A percentile compares a stretch with the other conserved stretches of the same genome.
Evolutionary conservation across 225 moss, liverwort and hornwort species (phyloP).

Genomic region (Physcomitrellopsis africana): DNA sequence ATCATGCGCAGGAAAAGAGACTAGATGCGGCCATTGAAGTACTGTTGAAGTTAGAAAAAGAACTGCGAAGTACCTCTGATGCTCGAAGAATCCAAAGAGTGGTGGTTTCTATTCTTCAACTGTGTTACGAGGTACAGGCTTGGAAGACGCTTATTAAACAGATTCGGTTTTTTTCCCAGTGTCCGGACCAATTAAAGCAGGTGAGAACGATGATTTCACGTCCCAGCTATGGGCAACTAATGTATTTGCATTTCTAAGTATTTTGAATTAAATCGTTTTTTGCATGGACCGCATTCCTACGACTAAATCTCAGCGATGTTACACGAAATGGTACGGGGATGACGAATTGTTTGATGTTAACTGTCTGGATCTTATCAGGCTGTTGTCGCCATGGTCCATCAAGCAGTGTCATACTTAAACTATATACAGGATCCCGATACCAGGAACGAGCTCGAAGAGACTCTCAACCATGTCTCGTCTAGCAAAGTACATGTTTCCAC

Average conservation of each 20-base stretch:
- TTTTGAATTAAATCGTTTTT: neutral
- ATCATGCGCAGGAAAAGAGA: slow-evolving; percentile 42
- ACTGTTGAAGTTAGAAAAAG: slow-evolving; percentile 43
- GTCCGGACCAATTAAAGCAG: slow-evolving; percentile 40
- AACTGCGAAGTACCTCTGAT: slow-evolving; percentile 33
- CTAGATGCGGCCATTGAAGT: slow-evolving; percentile 44
- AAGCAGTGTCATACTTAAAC: slow-evolving; percentile 42
- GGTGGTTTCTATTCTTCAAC: slow-evolving; percentile 41
- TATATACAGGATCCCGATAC: slow-evolving; percentile 45
- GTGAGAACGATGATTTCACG: slow-evolving; percentile 12
- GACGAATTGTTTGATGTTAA: neutral
- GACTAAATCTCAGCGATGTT: neutral
- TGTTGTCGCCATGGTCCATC: slow-evolving; percentile 41
- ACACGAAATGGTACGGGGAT: neutral
- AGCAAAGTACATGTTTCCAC: slow-evolving; percentile 34
- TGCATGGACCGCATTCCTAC: neutral
- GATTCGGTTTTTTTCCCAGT: slow-evolving; percentile 36
- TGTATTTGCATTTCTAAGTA: neutral
- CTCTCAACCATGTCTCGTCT: slow-evolving; percentile 35
- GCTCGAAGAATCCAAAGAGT: slow-evolving; percentile 31
- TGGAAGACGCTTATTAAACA: slow-evolving; percentile 42
- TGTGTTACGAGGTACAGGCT: slow-evolving; percentile 44
- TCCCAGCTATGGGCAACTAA: neutral
- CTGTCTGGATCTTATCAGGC: slow-evolving; percentile 29
- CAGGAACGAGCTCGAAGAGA: slow-evolving; percentile 41